A percentile compares a stretch with the other conserved stretches of the same genome.
phyloP scores from a whole-genome alignment of 2,329 filamentous ascomycete species.

The Lachnellula subtilissima region DNA sequence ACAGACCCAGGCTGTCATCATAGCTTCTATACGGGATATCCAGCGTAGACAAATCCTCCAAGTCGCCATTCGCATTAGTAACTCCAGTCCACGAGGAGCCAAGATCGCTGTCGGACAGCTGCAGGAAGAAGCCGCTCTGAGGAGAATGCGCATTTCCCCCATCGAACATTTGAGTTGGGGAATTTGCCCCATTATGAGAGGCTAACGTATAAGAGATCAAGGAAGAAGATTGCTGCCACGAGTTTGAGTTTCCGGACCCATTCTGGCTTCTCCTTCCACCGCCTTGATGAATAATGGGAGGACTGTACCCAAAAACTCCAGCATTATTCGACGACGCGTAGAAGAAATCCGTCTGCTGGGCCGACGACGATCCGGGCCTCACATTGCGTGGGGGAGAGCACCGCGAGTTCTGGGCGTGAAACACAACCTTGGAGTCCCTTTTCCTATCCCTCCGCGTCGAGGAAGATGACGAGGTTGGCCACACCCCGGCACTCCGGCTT shows the following conservation, averaged over 20 bases:
- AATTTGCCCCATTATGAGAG: slow-evolving; percentile 6
- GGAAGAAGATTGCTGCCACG: slow-evolving; percentile 10
- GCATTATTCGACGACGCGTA: background rate
- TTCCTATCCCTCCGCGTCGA: slow-evolving; percentile 3
- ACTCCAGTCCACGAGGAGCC: slow-evolving; percentile 17
- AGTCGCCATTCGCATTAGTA: background rate
- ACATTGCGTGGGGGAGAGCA: slow-evolving; percentile 3
- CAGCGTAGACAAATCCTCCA: slow-evolving; percentile 12
- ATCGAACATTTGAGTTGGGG: slow-evolving; percentile 14
- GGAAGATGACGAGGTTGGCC: background rate
- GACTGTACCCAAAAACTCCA: slow-evolving; percentile 1
- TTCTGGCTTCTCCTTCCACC: background rate
- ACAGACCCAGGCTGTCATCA: slow-evolving; percentile 22
- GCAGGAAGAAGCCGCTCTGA: slow-evolving; percentile 11
- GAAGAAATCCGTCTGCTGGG: slow-evolving; percentile 1
- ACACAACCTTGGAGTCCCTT: slow-evolving; percentile 19
- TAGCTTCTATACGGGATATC: slow-evolving; percentile 22
- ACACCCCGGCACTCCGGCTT: background rate
- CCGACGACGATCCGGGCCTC: background rate
- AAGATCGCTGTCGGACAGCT: slow-evolving; percentile 15
- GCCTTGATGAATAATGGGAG: slow-evolving; percentile 13
- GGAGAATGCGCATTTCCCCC: slow-evolving; percentile 12
- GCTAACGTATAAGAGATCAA: slow-evolving; percentile 19
- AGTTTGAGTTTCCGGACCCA: slow-evolving; percentile 6
- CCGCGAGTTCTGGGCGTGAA: slow-evolving; percentile 4